phyloP scores from a whole-genome alignment of 805 yeast species.

The Saccharomyces eubayanus region DNA sequence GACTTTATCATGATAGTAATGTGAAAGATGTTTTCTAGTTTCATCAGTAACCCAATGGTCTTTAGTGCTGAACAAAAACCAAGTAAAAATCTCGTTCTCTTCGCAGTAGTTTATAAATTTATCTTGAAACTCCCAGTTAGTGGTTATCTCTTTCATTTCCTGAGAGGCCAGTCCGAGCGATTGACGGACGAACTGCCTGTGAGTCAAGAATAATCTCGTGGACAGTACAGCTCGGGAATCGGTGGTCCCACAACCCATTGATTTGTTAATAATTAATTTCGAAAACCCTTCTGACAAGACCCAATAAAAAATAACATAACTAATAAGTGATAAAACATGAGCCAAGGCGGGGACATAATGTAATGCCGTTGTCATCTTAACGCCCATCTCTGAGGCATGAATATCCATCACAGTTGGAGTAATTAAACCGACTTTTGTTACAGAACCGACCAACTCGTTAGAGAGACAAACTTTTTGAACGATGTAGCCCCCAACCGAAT shows the following conservation, averaged over 20 bases:
- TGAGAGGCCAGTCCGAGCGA: slow-evolving; percentile 48
- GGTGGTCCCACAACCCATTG: slow-evolving; percentile 21
- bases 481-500: slow-evolving; percentile 65
- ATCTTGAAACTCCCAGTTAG: slow-evolving; percentile 45
- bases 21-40: slow-evolving; percentile 39
- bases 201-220: slow-evolving; percentile 35
- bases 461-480: slow-evolving; percentile 42
- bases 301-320: slow-evolving; percentile 14
- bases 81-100: slow-evolving; percentile 29
- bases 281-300: slow-evolving; percentile 26
- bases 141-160: slow-evolving; percentile 47
- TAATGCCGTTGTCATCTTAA: slow-evolving; percentile 22
- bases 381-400: slow-evolving; percentile 39
- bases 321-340: slow-evolving; percentile 24
- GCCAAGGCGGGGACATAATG: slow-evolving; percentile 26
- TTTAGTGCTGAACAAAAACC: slow-evolving; percentile 48
- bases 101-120: slow-evolving; percentile 33
- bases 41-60: slow-evolving; percentile 60
- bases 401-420: slow-evolving; percentile 67
- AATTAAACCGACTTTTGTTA: slow-evolving; percentile 47
- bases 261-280: slow-evolving; percentile 17
- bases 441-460: slow-evolving; percentile 15
- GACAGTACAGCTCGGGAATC: slow-evolving; percentile 34
- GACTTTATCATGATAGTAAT: slow-evolving; percentile 29
- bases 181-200: slow-evolving; percentile 43